Base-by-base conservation (phyloP, 1,139 yeast species). In the Magnusiomyces tetraspermus region DNA sequence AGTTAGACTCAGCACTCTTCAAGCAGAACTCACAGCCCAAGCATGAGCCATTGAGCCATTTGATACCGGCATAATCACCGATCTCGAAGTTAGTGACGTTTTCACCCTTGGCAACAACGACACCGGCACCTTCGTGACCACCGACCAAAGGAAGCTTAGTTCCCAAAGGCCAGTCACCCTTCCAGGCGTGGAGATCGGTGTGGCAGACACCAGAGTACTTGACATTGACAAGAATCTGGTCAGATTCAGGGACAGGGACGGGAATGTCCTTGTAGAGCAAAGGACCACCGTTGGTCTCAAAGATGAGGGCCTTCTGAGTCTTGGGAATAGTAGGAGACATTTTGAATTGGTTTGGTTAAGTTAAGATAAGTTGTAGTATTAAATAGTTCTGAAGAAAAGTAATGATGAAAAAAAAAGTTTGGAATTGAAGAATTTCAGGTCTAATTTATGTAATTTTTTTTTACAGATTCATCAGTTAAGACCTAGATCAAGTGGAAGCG, bases 111-210 rank as follows among this genome's bases (percentile, higher is more conserved):
- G 76, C 88, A 55, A 83, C 90, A 58, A 84, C 92, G 40, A 79
- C 79, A 69, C 92, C 94, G 42, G 90, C 89, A 71, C 90, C 92
- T 71, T 85, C 94, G 74, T 85, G 94, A 63, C 94, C 94, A 58
- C 88, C 88, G 51, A 83, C 86, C 60, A 82, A 71, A 23, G 88
- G 88, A 58, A 79, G 73, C 68, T 82, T 82, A 59, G 81, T 76
- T 52, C 71, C 72, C 62, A 80, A 67, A 55, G 85, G 83, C 84
- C 85, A 82, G 69, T 81, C 86, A 58, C 85, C 85, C 66, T 79
- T 77, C n/a, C n/a, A n/a, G n/a, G n/a, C n/a, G n/a, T n/a, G n/a
- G n/a, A n/a, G n/a, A n/a, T n/a, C n/a, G n/a, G n/a, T n/a, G n/a
- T n/a, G n/a, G n/a, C n/a, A n/a, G n/a, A n/a, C n/a, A n/a, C n/a